Base-by-base conservation (phyloP, 78 protist genomes). In the Tieghemostelium lacteum region DNA sequence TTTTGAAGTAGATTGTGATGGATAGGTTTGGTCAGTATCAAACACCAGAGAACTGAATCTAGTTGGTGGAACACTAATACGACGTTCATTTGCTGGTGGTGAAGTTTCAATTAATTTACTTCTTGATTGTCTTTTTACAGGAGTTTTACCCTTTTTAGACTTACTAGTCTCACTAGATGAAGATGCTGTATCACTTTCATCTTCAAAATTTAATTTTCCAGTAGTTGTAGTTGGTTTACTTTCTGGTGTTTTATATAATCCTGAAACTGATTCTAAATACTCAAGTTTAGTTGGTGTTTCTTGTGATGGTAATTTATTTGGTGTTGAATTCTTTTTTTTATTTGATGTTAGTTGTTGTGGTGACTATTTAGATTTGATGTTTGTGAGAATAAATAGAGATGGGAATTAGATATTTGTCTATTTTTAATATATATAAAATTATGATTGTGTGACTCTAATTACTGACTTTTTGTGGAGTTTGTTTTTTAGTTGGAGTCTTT, bases 281-380 rank as follows among this genome's bases (percentile, higher is more conserved):
- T 26, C 39, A 3, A 62, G 6, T 33, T 62, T 62, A 33, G 69
- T 62, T 62, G 69, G 69, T 62, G 69, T 31, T 62, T 62, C 69
- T 62, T 62, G 69, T 29, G 69, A 62, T 62, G 69, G 69, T 62
- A 62, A 62, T 62, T 62, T 62, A 8, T 31, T 62, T 62, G 69
- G 69, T 62, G 69, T 57, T 57, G 63, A 16, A 57, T 16, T 8
- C 14, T 57, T 8, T 57, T 57, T 57, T n/a, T 57, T 57, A n/a
- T 57, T 57, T 57, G 19, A n/a, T 19, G 24, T 5, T n/a, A 16
- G 24, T n/a, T 16, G 19, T 57, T 57, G 63, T 57, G 6, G 19
- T 57, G 8, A 16, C 14, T 16, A 16, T 57, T 57, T 57, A n/a
- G n/a, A n/a, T n/a, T n/a, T n/a, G n/a, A n/a, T n/a, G n/a, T n/a